Evolutionary conservation across 2,329 filamentous ascomycete species (phyloP), one percentile per base, ranked within the genome.

Genomic region (Cladosporium sp.): DNA sequence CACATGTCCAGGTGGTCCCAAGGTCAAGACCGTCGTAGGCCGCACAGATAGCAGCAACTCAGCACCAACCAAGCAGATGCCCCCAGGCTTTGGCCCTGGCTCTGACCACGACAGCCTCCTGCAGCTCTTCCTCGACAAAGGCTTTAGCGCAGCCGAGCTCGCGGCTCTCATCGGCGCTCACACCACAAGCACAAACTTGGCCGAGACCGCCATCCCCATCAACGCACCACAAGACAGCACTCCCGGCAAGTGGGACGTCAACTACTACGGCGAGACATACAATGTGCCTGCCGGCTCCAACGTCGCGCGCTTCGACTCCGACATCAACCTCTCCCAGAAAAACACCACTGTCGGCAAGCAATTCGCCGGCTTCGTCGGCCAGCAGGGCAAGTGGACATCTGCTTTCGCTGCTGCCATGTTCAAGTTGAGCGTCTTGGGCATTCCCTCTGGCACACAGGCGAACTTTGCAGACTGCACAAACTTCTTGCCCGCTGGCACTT

Each of bases 91-190:
- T 39, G 71, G 73, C 42, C 57, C 68, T 12, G 77, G 78, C n/a
- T 64, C 65, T 4, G 61, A 64, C 22, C 61, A 66, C 37, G 69
- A 77, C 32, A 70, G 67, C 17, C 70, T 82, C 28, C 73, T 82
- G 50, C 62, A 70, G 3, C 71, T 80, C 5, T 83, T 83, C 66
- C 57, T 65, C 22, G 74, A 74, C 60, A 83, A 83, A 68, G 80
- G 79, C 1, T 78, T 83, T 68, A 70, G 68, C 6, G 68, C 78
- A 1, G 67, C 69, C 24, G 81, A 82, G 51, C 74, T 84, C 3
- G 76, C 79, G 1, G 80, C 82, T 1, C 75, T 84, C 1, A 64
- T 84, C 3, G 82, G 82, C 52, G 80, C 82, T 0, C 82, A 84
- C 66, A 77, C 77, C 3, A 71, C 75, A 6, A 75, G 77, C 8